These are phyloP conservation scores for Erodium moschatum DNA, from an alignment of 441 rosid species.

Conservation along the genomic window DNA sequence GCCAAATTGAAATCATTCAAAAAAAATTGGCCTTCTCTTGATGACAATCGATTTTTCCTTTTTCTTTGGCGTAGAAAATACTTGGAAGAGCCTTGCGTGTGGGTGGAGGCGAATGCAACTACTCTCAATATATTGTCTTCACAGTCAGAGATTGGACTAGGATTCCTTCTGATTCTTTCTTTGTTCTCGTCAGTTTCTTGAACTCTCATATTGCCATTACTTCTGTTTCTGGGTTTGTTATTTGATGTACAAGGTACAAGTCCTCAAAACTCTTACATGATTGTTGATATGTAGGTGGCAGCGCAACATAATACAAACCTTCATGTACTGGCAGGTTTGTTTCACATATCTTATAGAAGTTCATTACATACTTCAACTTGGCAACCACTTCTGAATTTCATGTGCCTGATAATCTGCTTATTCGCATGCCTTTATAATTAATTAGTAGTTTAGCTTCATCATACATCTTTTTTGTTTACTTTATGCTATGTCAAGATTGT, in stretches of 20 bases:
- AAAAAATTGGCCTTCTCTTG: background rate
- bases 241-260: slow-evolving; percentile 7
- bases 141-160: slow-evolving; percentile 83
- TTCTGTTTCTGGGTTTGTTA: background rate
- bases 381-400: too few relatives aligned
- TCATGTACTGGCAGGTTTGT: slow-evolving; percentile 96
- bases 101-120: slow-evolving; percentile 87
- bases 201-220: slow-evolving; percentile 2
- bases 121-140: slow-evolving; percentile 79
- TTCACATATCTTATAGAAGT: background rate
- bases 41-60: background rate
- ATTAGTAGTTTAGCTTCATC: too few relatives aligned
- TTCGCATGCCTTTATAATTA: too few relatives aligned
- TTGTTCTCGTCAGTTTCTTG: slow-evolving; percentile 58
- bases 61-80: slow-evolving; percentile 47
- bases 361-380: too few relatives aligned
- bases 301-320: slow-evolving; percentile 88
- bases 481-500: background rate
- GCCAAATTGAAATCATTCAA: background rate
- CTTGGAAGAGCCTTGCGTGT: slow-evolving; percentile 85
- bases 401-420: too few relatives aligned
- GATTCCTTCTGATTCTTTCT: slow-evolving; percentile 67
- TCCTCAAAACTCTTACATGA: background rate
- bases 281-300: slow-evolving; percentile 62
- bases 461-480: background rate